Evolutionary conservation across 163 green algal genomes (phyloP).

Genomic region (Volvox carteri): DNA sequence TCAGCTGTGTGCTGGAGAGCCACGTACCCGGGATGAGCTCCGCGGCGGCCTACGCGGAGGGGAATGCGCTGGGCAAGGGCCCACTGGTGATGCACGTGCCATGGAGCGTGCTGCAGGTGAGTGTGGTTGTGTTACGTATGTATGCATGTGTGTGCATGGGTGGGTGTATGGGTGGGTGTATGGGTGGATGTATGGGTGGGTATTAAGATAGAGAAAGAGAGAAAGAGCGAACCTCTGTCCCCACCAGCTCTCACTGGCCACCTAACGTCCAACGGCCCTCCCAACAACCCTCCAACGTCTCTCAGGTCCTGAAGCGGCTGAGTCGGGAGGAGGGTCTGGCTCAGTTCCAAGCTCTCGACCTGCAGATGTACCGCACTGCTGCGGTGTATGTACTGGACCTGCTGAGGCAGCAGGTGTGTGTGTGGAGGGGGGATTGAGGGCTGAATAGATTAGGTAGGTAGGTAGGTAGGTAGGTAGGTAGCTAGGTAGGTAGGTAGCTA

Average conservation of each 20-base stretch:
- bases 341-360: slow-evolving; percentile 63
- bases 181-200: background rate
- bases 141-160: no score
- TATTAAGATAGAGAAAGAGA: no score
- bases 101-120: slow-evolving; percentile 47
- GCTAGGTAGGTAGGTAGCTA: no score
- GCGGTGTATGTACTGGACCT: slow-evolving; percentile 64
- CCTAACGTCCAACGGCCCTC: no score
- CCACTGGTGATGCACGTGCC: slow-evolving; percentile 78
- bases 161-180: background rate
- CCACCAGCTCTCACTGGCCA: no score
- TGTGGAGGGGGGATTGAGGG: no score
- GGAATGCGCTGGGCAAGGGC: slow-evolving; percentile 81
- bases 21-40: slow-evolving; percentile 55
- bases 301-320: slow-evolving; percentile 50
- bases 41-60: slow-evolving; percentile 70
- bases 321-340: slow-evolving; percentile 52
- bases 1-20: slow-evolving; percentile 51
- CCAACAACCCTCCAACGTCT: no score
- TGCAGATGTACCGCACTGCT: slow-evolving; percentile 59
- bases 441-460: no score
- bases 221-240: no score
- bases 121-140: background rate
- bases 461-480: background rate
- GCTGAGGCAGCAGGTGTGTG: slow-evolving; percentile 58